Base-by-base conservation (phyloP, 1,284 basidiomycete species). In the Microbotryum scabiosae region DNA sequence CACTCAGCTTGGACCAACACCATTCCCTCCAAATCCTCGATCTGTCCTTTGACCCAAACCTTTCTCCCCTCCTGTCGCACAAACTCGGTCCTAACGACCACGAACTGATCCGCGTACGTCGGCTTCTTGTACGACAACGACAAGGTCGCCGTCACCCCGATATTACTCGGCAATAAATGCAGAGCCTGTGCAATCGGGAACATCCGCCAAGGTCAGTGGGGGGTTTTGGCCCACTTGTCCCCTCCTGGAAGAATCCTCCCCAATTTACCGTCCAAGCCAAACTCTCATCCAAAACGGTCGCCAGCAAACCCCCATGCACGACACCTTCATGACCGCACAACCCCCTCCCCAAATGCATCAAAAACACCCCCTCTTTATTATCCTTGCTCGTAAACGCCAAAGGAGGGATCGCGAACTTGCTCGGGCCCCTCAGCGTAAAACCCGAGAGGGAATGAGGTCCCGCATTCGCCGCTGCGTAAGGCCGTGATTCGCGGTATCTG, bases 281-380 rank as follows among this genome's bases (percentile, higher is more conserved):
- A 3, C 81, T 81, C 78, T 97, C 93, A 70, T 97, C 93, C 60
- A 94, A 77, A 5, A 97, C 76, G 1, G 91, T 97, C 30, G 91
- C 90, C 26, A 97, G 78, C 63, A 97, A 73, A 2, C 94, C 94
- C 0, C 94, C 94, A 73, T 97, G 94, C 2, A 97, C 78, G 66
- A 97, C 62, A 2, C 70, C 66, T 46, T 71, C 69, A 30, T 69
- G 69, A 0, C 76, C 90, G 72, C 93, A 97, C 54, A 97, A 71
- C 6, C 85, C 85, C 44, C 87, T 77, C 1, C 94, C 93, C 9
- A 96, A 79, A 73, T 97, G 93, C 2, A 90, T 63, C 62, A 96
- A 77, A 16, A 84, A 79, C 60, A 84, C 72, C 8, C 82, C 81
- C 75, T 90, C 85, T 10, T 78, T 80, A 73, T 90, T 87, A 75